These are phyloP conservation scores for Brettanomyces anomalus DNA, from an alignment of 805 yeast genomes.

Conservation along the genomic window DNA sequence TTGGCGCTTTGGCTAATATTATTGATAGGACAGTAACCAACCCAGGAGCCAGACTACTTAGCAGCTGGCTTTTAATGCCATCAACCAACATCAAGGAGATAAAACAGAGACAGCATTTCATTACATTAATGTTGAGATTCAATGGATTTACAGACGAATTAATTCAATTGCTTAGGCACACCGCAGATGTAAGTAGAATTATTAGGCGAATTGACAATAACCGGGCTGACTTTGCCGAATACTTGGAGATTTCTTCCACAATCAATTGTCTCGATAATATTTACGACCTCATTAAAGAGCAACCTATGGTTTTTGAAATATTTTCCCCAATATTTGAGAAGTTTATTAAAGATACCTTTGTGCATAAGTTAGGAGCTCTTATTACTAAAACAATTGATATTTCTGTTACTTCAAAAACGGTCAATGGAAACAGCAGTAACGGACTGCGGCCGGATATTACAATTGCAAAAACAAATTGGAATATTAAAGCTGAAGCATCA, in stretches of 20 bases:
- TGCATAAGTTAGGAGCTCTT: constrained; percentile 18
- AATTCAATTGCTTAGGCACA: constrained; percentile 29
- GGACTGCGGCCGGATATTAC: constrained; percentile 16
- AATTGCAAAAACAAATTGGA: constrained; percentile 18
- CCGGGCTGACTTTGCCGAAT: constrained; percentile 22
- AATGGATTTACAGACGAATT: constrained; percentile 22
- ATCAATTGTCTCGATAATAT: constrained; percentile 23
- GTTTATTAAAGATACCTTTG: constrained; percentile 7
- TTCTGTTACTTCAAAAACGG: constrained; percentile 5
- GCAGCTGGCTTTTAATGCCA: constrained; percentile 80
- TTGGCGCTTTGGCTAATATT: constrained; percentile 64
- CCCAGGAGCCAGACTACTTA: constrained; percentile 72
- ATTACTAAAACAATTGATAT: constrained; percentile 21
- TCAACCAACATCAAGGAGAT: constrained; percentile 52
- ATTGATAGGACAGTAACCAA: constrained; percentile 69
- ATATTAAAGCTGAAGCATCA: constrained; percentile 16
- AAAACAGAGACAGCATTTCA: constrained; percentile 42
- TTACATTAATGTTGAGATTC: constrained; percentile 32
- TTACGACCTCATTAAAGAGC: constrained; percentile 8
- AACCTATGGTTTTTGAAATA: constrained; percentile 6
- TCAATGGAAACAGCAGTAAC: constrained; percentile 8
- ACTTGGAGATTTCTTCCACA: constrained; percentile 21
- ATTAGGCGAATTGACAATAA: constrained; percentile 47
- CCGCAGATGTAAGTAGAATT: constrained; percentile 51
- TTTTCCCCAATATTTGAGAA: constrained; percentile 15